phyloP scores from a whole-genome alignment of 1,139 yeast species.

The Hanseniaspora gamundiae region DNA sequence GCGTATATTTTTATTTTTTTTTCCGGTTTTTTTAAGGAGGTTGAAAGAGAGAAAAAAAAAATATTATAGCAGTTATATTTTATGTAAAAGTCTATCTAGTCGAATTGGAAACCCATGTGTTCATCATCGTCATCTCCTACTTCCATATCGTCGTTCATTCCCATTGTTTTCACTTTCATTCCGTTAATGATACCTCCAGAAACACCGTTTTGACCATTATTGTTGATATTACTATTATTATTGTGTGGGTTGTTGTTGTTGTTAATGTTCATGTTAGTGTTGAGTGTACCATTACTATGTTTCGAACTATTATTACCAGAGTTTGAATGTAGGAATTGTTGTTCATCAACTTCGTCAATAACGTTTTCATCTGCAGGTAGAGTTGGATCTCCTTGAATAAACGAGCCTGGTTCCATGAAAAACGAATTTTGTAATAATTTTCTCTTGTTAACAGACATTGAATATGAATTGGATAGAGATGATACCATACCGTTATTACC shows the following conservation, averaged over 20 bases:
- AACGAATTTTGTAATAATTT: conserved; percentile 24
- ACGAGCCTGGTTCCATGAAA: conserved; percentile 48
- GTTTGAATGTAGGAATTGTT: conserved; percentile 9
- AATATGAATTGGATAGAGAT: conserved; percentile 24
- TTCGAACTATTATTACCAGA: conserved; percentile 10
- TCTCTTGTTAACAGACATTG: conserved; percentile 22
- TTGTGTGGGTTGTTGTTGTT: background rate
- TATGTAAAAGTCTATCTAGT: too few relatives aligned
- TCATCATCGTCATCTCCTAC: conserved; percentile 7
- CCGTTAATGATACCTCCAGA: background rate
- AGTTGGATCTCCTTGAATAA: conserved; percentile 68
- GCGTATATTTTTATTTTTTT: too few relatives aligned
- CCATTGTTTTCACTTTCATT: background rate
- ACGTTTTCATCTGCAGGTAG: conserved; percentile 76
- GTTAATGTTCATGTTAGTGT: background rate
- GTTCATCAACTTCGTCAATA: conserved; percentile 63
- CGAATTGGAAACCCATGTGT: conserved; percentile 9
- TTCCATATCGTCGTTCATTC: conserved; percentile 3
- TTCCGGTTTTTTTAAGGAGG: too few relatives aligned
- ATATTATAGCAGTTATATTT: too few relatives aligned
- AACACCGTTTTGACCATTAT: background rate
- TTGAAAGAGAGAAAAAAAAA: background rate
- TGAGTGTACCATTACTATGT: background rate
- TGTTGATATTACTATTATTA: background rate
- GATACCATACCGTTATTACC: conserved; percentile 2